Base-by-base conservation (phyloP, 768 basidiomycete genomes). In the Porpolomopsis calyptriformis region DNA sequence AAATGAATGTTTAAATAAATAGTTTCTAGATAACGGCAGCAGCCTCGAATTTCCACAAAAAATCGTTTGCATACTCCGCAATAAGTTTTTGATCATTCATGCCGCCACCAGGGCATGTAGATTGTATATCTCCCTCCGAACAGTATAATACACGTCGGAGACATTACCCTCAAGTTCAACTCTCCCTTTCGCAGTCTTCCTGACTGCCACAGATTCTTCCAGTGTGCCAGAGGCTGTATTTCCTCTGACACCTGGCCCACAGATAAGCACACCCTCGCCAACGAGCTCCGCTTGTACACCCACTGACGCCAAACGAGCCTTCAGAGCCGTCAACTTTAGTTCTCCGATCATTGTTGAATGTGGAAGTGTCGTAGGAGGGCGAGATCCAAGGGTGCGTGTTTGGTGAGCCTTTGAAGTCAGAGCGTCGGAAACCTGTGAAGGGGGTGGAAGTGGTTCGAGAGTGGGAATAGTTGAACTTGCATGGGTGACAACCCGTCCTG, bases 341-440 rank as follows among this genome's bases (percentile, higher is more conserved):
- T 98, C 96, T 42, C 96, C 96, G 46, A 99, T 96, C 82, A 97
- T 94, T 5, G 93, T 87, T 0, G 94, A 93, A 49, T 81, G 78
- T 1, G 91, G 89, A 2, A 97, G 69, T 2, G 77, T 66, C 8
- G 76, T 71, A 16, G 75, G 67, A 12, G 79, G 73, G 24, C 85
- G 77, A n/a, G 80, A 73, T 14, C 82, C 85, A 18, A 86, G 71
- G 26, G 70, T 67, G 16, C 68, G 75, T 18, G 65, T 64, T 34
- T 60, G 53, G 9, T 54, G 50, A 10, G 64, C 55, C 3, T 56
- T 52, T 22, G 47, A 50, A 18, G 42, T 45, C 10, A 49, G 46
- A 40, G 58, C 52, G 19, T 61, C 53, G 18, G 63, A 57, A 24
- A 53, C 46, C 3, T 48, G 19, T 4, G 63, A 51, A 16, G 62